A percentile compares a stretch with the other conserved stretches of the same genome.
Conservation (phyloP, 2,329 filamentous ascomycete species). For the Fusarium sp. region DNA sequence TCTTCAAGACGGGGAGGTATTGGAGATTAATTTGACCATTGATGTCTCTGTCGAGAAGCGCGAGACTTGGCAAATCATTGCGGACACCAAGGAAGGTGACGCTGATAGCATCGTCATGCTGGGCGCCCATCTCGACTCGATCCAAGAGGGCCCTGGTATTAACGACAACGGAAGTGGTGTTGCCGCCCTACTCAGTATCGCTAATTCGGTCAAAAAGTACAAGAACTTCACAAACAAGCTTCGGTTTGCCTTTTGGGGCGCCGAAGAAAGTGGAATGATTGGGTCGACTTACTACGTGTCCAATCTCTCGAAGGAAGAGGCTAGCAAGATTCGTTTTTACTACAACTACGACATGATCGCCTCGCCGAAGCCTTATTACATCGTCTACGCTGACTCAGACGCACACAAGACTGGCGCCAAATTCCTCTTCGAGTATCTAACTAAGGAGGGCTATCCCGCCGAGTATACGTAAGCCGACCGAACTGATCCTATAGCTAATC, state of each 20-base stretch:
- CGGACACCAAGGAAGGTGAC: conserved; percentile 57
- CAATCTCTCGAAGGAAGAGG: conserved; percentile 52
- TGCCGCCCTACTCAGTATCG: conserved; percentile 53
- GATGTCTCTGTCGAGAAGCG: conserved; percentile 55
- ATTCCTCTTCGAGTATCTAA: conserved; percentile 51
- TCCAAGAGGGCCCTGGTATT: conserved; percentile 56
- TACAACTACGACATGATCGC: conserved; percentile 79
- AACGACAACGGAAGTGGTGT: conserved; percentile 58
- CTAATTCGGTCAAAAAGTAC: conserved; percentile 52
- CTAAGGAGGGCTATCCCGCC: conserved; percentile 49
- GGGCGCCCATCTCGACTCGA: conserved; percentile 56
- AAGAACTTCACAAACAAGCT: conserved; percentile 56
- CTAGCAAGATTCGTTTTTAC: conserved; percentile 71
- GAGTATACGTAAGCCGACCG: conserved; percentile 12
- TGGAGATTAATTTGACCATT: conserved; percentile 51
- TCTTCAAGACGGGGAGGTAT: conserved; percentile 49
- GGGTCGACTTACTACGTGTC: conserved; percentile 57
- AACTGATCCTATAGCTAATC: too few species aligned
- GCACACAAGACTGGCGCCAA: conserved; percentile 53
- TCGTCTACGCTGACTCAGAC: conserved; percentile 56
- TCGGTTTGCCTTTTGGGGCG: conserved; percentile 57
- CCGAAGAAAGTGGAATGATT: conserved; percentile 57
- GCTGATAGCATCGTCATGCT: conserved; percentile 56
- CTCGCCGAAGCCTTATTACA: conserved; percentile 55
- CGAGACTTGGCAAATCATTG: conserved; percentile 56